A percentile compares a stretch with the other conserved stretches of the same genome.
phyloP scores from a whole-genome alignment of 345 rosid genomes.

The Xanthoceras sorbifolium region DNA sequence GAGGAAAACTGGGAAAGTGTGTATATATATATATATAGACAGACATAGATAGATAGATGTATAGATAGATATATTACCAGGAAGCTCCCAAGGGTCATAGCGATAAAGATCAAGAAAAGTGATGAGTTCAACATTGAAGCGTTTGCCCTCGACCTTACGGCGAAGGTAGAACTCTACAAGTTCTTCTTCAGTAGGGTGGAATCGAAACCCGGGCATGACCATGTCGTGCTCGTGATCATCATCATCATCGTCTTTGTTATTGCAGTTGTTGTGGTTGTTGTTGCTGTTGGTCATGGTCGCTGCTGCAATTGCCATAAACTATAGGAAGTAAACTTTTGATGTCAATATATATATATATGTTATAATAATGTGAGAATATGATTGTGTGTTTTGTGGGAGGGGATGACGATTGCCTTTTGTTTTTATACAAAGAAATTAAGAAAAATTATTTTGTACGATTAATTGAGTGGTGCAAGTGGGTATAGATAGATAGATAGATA shows the following conservation, averaged over 20 bases:
- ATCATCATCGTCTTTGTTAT: conserved; percentile 21
- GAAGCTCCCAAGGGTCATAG: conserved; percentile 99
- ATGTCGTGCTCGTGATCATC: conserved; percentile 91
- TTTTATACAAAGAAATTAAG: conserved; percentile 35
- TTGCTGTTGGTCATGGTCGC: conserved; percentile 45
- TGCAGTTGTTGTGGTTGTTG: conserved; percentile 29
- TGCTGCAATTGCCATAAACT: conserved; percentile 69
- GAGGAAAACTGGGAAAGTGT: neutral
- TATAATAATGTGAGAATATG: neutral
- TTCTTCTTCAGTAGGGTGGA: conserved; percentile 99
- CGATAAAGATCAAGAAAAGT: conserved; percentile 99
- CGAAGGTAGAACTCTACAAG: conserved; percentile 99
- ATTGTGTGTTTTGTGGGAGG: neutral
- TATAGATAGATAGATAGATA: conserved; percentile 16
- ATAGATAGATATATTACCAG: conserved; percentile 50
- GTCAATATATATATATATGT: neutral
- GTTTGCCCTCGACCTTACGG: conserved; percentile 99
- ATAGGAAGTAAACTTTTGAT: neutral
- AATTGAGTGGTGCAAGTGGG: conserved; percentile 35
- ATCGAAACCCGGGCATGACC: conserved; percentile 98
- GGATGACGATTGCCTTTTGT: no score
- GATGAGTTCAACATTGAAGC: conserved; percentile 94
- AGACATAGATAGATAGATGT: neutral
- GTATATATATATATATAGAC: neutral
- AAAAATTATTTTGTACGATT: conserved; percentile 21